Evolutionary conservation across 352 stramenopile genomes (phyloP), one percentile per base, ranked within the genome.

Genomic region (Phytophthora hybrid): DNA sequence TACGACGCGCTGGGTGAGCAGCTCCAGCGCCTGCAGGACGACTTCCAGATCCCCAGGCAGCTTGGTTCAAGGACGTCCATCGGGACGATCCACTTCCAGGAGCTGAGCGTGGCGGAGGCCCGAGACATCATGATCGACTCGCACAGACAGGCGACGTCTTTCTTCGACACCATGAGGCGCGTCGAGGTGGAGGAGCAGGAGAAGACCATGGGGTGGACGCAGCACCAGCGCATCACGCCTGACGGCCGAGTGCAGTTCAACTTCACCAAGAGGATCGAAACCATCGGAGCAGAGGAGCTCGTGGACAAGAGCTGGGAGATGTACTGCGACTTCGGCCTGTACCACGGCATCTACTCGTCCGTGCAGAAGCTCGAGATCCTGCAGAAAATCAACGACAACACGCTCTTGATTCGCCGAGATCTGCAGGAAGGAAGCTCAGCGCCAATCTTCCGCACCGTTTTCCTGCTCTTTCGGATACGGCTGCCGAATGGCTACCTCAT

Each of bases 151-250:
- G 84, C 87, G 19, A 82, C 83, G 69, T 92, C 81, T 8, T 94
- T 94, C 69, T 93, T 94, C 56, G 75, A 85, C 59, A 83, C 70
- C 5, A 93, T 93, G 87, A 52, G 59, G 37, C 59, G 60, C 9
- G 73, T 66, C 4, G 70, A 76, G 16, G 54, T 62, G 16, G n/a
- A 39, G 19, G 66, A 70, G 6, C 53, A 83, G 32, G 73, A 89
- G n/a, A 88, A 91, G 71, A 94, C 87, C n/a, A 92, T 92, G 77
- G 87, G 87, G 32, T 94, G 87, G 87, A 89, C 87, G 34, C 80
- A 92, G 59, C 82, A 90, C 71, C 85, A 93, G 63, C 83, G 84
- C 29, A 89, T 94, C 71, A 88, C 84, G 37, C 23, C 63, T 0
- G 82, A 93, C 32, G 87, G 87, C 51, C 74, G 87, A 53, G 81